Evolutionary conservation across 176 grass and related monocot genomes (phyloP), one percentile per base, ranked within the genome.

Genomic region (Ananas comosus): DNA sequence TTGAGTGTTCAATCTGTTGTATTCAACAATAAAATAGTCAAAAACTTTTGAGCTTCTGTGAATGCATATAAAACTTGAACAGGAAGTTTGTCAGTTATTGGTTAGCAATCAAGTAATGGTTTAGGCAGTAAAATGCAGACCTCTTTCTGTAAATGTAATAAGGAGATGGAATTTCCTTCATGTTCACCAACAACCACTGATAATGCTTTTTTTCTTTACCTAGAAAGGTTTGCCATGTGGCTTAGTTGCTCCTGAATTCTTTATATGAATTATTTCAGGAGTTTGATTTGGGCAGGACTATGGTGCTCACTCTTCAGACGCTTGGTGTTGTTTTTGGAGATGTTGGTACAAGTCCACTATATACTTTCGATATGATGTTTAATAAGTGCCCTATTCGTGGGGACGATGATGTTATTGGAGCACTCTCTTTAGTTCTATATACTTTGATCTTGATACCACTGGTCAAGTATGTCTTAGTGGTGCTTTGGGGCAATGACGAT

Each of bases 341-440:
- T 86, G 84, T 99, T 78, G 94, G 94, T 65, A 87, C 91, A 25
- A 84, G 89, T 54, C 94, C 94, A 1, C 68, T 99, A 19, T 99
- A 99, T 80, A 96, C 93, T 68, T 96, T 96, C 78, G 93, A 96
- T 78, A 90, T 99, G 63, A 93, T 99, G 81, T 79, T 92, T 51
- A 79, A 79, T 24, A 93, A 92, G 77, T 87, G 79, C 57, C 78
- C 94, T 71, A 78, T 93, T 82, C 64, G 68, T 67, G 80, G 72
- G 72, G 84, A 89, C 70, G 82, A 93, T 2, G 94, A 99, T 93
- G 82, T 99, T 57, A 75, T 99, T 67, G 94, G 94, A 79, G 89
- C 87, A 72, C 89, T 93, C 63, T 99, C 94, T 57, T 66, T 99
- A 66, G 84, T 99, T 81, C 78, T 99, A 51, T 99, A 91, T 76